Percentiles rank a stretch among this genome's conserved stretches.
Evolutionary conservation across 2,329 filamentous ascomycete species (phyloP).

Genomic region (Clarireedia paspali): DNA sequence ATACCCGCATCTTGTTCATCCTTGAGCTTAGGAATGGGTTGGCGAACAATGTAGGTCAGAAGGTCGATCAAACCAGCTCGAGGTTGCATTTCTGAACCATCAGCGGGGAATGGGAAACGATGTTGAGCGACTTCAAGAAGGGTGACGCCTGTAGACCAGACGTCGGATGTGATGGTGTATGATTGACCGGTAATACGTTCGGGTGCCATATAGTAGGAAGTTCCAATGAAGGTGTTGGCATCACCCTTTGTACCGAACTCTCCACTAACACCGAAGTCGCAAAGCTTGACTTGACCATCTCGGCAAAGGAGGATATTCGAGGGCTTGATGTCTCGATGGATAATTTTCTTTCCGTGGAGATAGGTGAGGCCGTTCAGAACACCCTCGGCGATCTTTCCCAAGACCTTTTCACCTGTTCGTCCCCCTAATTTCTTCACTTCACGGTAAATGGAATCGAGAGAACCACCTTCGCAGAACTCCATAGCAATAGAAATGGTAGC

Average conservation of each 20-base stretch:
- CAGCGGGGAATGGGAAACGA: slow-evolving; percentile 94
- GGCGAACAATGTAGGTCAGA: slow-evolving; percentile 92
- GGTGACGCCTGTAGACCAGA: slow-evolving; percentile 96
- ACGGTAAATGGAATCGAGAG: slow-evolving; percentile 91
- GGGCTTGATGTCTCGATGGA: slow-evolving; percentile 97
- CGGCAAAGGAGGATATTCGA: slow-evolving; percentile 93
- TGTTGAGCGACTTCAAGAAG: slow-evolving; percentile 99
- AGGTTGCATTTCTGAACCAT: slow-evolving; percentile 92
- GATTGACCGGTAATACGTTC: slow-evolving; percentile 96
- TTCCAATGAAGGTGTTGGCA: slow-evolving; percentile 97
- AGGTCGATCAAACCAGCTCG: slow-evolving; percentile 89
- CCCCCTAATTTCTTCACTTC: slow-evolving; percentile 95
- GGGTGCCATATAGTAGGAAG: slow-evolving; percentile 98
- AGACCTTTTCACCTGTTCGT: slow-evolving; percentile 90
- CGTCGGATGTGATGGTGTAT: slow-evolving; percentile 97
- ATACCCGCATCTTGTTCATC: slow-evolving; percentile 87
- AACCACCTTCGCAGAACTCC: slow-evolving; percentile 98
- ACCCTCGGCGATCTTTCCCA: slow-evolving; percentile 93
- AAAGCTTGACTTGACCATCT: slow-evolving; percentile 90
- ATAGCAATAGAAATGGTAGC: slow-evolving; percentile 97
- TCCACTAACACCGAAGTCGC: slow-evolving; percentile 95
- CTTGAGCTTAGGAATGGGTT: slow-evolving; percentile 90
- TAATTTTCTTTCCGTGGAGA: slow-evolving; percentile 91
- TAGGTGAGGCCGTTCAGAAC: slow-evolving; percentile 92
- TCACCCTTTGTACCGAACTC: slow-evolving; percentile 98